phyloP scores from a whole-genome alignment of 176 grass and related monocot species.

The Sorghum bicolor region Sorghum_bicolor_NCBIv3 NC_012873.2:64349001-64349500 shows the following conservation, averaged over 20 bases:
- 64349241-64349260: slow-evolving; percentile 28
- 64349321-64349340: slow-evolving; percentile 36
- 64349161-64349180: background rate
- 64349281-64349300: slow-evolving; percentile 47
- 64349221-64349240: slow-evolving; percentile 31
- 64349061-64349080: no score
- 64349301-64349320: slow-evolving; percentile 37
- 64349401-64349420: slow-evolving; percentile 4
- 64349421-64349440: slow-evolving; percentile 42
- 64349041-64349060: background rate
- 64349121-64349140: background rate
- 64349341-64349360: slow-evolving; percentile 6
- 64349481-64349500: slow-evolving; percentile 61
- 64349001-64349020: background rate
- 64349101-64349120: slow-evolving; percentile 17
- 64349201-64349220: background rate
- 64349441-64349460: slow-evolving; percentile 58
- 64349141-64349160: background rate
- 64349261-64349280: slow-evolving; percentile 44
- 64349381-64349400: background rate
- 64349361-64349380: background rate
- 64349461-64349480: slow-evolving; percentile 51
- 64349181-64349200: background rate
- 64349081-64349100: no score
- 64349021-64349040: background rate